phyloP scores from a whole-genome alignment of 495 filamentous ascomycete species.

The Parathielavia appendiculata region DNA sequence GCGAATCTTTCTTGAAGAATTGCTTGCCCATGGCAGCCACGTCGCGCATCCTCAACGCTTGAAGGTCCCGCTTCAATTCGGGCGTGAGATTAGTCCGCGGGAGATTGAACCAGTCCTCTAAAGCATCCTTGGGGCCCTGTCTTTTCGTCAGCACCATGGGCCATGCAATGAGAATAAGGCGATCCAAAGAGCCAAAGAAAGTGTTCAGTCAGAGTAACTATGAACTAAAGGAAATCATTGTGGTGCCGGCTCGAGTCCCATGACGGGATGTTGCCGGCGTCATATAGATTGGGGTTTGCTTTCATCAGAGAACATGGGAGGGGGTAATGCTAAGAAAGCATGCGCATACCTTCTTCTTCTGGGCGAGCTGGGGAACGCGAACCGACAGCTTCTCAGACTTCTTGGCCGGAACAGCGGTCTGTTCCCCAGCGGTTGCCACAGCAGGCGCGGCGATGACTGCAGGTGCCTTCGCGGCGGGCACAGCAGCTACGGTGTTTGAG shows the following conservation, averaged over 20 bases:
- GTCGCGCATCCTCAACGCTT: conserved; percentile 79
- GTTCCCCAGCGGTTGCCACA: conserved; percentile 24
- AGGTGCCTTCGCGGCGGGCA: conserved; percentile 6
- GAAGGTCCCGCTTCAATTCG: conserved; percentile 79
- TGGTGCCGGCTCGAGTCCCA: conserved; percentile 38
- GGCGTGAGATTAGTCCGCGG: conserved; percentile 77
- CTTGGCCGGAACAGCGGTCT: conserved; percentile 18
- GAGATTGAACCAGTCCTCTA: conserved; percentile 78
- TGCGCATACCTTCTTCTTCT: conserved; percentile 39
- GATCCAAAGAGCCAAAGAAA: neutral
- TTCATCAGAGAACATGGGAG: conserved; percentile 35
- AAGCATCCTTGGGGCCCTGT: conserved; percentile 42
- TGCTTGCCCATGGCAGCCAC: conserved; percentile 79
- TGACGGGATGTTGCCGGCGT: conserved; percentile 45
- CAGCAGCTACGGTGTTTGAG: conserved; percentile 15
- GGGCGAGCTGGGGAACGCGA: conserved; percentile 37
- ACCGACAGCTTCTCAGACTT: conserved; percentile 36
- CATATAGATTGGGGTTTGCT: conserved; percentile 36
- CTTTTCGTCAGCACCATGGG: conserved; percentile 22
- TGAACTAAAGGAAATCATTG: conserved; percentile 72
- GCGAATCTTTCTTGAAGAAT: conserved; percentile 76
- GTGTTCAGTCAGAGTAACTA: conserved; percentile 95
- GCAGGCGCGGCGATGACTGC: conserved; percentile 13
- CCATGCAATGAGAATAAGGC: conserved; percentile 12
- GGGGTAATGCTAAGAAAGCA: neutral